Conservation (phyloP, 345 rosid species). For the Eucalyptus grandis region DNA sequence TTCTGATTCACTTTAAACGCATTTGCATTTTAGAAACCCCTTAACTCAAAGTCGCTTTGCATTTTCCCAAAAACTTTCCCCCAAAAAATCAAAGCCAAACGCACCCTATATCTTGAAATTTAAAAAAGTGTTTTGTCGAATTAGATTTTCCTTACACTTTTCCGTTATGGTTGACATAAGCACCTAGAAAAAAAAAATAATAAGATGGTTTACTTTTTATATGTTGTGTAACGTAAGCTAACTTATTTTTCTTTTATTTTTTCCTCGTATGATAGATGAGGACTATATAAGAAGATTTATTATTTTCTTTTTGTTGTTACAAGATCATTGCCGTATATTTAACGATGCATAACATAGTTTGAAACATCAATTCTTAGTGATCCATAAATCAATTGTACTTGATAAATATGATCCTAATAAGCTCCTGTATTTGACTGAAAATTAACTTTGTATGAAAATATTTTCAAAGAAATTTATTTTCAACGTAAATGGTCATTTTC, state of each 20-base stretch:
- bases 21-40: too few species aligned
- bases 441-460: neutral
- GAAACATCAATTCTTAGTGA: neutral
- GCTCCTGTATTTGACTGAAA: neutral
- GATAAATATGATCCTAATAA: neutral
- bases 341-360: neutral
- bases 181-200: neutral
- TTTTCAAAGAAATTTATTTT: neutral
- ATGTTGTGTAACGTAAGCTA: neutral
- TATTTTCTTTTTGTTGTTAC: neutral
- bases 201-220: neutral
- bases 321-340: rapidly evolving
- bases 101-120: too few species aligned
- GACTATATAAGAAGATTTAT: neutral
- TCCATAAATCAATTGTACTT: neutral
- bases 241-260: neutral
- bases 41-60: too few species aligned
- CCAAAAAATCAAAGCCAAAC: too few species aligned
- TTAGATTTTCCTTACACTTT: too few species aligned
- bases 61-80: too few species aligned
- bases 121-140: rapidly evolving
- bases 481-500: neutral
- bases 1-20: too few species aligned
- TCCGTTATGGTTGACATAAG: neutral
- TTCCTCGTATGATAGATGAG: neutral